Conservation (phyloP, 371 early-diverging fungal genomes). For the Mortierella sp. region DNA sequence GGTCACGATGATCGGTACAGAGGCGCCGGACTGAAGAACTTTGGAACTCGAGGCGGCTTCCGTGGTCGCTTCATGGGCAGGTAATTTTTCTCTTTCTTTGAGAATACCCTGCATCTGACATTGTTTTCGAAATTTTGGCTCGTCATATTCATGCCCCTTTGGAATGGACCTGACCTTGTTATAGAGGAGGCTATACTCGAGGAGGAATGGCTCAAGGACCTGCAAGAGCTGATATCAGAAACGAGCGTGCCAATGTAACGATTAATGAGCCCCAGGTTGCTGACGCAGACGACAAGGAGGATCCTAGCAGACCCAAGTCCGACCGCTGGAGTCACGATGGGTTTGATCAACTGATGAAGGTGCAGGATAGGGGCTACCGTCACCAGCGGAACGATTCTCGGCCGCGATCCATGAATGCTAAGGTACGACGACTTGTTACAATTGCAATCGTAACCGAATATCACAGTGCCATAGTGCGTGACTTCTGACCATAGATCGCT, state of each 20-base stretch:
- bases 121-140: not conserved
- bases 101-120: not conserved
- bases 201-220: slow-evolving; percentile 38
- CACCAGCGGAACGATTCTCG: slow-evolving; percentile 38
- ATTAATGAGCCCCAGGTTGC: slow-evolving; percentile 11
- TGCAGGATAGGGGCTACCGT: slow-evolving; percentile 44
- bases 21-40: slow-evolving; percentile 59
- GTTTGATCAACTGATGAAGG: slow-evolving; percentile 51
- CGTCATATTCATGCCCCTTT: not conserved
- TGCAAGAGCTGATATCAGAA: slow-evolving; percentile 31
- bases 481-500: too few species aligned
- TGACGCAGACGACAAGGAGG: slow-evolving; percentile 26
- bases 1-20: slow-evolving; percentile 69
- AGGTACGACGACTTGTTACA: too few species aligned
- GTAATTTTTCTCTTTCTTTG: slow-evolving; percentile 10
- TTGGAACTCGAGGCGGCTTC: slow-evolving; percentile 38
- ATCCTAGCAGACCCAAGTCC: slow-evolving; percentile 27
- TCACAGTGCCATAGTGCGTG: too few species aligned
- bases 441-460: too few species aligned
- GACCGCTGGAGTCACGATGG: slow-evolving; percentile 56
- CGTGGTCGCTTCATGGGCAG: slow-evolving; percentile 54
- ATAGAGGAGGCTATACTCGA: slow-evolving; percentile 42
- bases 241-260: slow-evolving; percentile 7
- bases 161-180: slow-evolving; percentile 1
- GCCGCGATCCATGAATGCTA: slow-evolving; percentile 42